These are phyloP conservation scores for Penicillium ochrochloron DNA, from an alignment of 495 filamentous ascomycete species.

Conservation along the genomic window DNA sequence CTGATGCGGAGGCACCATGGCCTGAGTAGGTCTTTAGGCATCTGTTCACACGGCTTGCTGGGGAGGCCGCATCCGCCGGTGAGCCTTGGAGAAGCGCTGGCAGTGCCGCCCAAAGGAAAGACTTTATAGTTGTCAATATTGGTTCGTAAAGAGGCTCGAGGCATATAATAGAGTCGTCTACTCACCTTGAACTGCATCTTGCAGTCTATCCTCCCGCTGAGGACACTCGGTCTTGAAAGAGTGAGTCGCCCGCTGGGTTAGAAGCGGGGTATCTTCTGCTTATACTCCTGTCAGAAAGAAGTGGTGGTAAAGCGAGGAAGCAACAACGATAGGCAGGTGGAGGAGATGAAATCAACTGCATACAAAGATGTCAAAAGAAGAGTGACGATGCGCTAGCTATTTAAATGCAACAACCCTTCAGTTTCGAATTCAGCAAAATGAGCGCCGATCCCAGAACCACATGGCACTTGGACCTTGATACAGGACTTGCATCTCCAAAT, in stretches of 20 bases:
- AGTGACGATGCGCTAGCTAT: background rate
- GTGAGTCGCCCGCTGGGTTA: background rate
- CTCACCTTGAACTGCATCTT: slow-evolving; percentile 33
- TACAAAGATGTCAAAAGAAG: background rate
- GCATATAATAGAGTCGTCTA: background rate
- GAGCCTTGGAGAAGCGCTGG: slow-evolving; percentile 25
- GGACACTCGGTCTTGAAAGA: background rate
- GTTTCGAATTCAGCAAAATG: slow-evolving; percentile 3
- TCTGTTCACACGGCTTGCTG: slow-evolving; percentile 10
- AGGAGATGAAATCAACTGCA: background rate
- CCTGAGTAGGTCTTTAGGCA: slow-evolving; percentile 23
- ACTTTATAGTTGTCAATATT: slow-evolving; percentile 16
- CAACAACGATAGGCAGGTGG: background rate
- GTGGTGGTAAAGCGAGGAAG: background rate
- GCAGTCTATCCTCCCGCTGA: slow-evolving; percentile 12
- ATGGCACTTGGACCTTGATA: slow-evolving; percentile 2
- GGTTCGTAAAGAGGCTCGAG: background rate
- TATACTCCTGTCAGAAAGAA: background rate
- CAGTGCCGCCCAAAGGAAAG: slow-evolving; percentile 19
- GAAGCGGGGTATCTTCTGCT: background rate
- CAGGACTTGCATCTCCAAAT: background rate
- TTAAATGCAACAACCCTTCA: slow-evolving; percentile 6
- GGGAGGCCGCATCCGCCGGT: slow-evolving; percentile 3
- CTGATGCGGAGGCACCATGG: background rate
- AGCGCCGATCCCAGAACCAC: slow-evolving; percentile 29